phyloP scores from a whole-genome alignment of 1,284 basidiomycete species.

The Cutaneotrichosporon sp. region DNA sequence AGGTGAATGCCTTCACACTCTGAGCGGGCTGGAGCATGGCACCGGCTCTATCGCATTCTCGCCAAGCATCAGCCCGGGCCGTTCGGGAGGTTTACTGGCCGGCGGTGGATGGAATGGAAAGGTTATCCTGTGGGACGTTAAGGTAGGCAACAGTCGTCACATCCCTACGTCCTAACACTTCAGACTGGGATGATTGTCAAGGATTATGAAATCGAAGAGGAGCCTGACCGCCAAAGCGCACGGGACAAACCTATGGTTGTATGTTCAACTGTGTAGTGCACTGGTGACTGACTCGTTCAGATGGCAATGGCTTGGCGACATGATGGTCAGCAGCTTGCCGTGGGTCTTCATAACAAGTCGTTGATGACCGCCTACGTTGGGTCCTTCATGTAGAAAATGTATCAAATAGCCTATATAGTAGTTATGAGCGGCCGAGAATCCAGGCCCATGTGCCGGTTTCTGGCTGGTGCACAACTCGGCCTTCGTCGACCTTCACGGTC shows the following conservation, averaged over 20 bases:
- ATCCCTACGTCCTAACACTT: not conserved
- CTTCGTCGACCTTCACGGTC: not conserved
- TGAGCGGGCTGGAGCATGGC: constrained; percentile 35
- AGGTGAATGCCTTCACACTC: constrained; percentile 31
- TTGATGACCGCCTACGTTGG: constrained; percentile 33
- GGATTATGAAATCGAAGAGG: constrained; percentile 35
- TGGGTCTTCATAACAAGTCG: constrained; percentile 37
- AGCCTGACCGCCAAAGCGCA: constrained; percentile 19
- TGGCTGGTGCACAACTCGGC: constrained; percentile 11
- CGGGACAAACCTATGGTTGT: constrained; percentile 39
- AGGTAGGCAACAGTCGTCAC: constrained; percentile 32
- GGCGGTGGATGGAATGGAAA: constrained; percentile 42
- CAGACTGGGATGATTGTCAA: constrained; percentile 29
- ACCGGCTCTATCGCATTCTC: constrained; percentile 40
- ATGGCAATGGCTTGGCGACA: constrained; percentile 38
- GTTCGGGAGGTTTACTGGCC: constrained; percentile 28
- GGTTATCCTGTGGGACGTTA: constrained; percentile 37
- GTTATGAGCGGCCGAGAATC: constrained; percentile 1
- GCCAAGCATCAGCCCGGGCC: constrained; percentile 19
- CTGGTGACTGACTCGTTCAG: constrained; percentile 18
- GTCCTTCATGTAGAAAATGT: constrained; percentile 9
- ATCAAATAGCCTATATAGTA: too few relatives aligned
- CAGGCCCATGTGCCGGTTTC: constrained; percentile 16
- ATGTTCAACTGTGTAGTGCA: constrained; percentile 3
- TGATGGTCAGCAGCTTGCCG: constrained; percentile 39